Conservation (phyloP, 371 early-diverging fungal genomes). For the Mortierella sp. region DNA sequence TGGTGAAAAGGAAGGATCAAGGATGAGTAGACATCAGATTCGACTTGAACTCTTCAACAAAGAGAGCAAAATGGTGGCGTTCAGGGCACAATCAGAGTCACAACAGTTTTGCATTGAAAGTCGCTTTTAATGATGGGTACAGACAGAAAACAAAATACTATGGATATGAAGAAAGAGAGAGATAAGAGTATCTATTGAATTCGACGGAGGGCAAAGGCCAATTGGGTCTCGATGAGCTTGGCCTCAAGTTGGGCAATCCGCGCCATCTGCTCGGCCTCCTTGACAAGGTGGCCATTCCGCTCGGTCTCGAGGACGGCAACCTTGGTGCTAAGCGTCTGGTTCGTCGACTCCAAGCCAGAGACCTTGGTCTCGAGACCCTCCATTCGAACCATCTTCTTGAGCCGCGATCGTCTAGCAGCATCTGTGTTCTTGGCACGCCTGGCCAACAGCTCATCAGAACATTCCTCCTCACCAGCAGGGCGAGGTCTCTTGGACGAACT, state of each 20-base stretch:
- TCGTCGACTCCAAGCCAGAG: slow-evolving; percentile 83
- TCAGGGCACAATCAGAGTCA: neutral
- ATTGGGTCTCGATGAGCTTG: slow-evolving; percentile 79
- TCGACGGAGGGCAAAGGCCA: slow-evolving; percentile 59
- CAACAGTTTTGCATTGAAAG: neutral
- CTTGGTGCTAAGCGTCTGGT: slow-evolving; percentile 71
- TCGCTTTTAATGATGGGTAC: no score
- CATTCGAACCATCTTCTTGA: slow-evolving; percentile 87
- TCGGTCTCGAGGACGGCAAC: slow-evolving; percentile 84
- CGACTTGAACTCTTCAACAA: neutral
- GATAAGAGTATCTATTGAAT: neutral
- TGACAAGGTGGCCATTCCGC: slow-evolving; percentile 69
- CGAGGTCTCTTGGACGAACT: slow-evolving; percentile 15
- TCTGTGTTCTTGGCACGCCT: slow-evolving; percentile 94
- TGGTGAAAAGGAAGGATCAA: neutral
- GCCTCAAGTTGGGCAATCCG: slow-evolving; percentile 77
- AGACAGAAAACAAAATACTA: neutral
- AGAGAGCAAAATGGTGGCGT: slow-evolving; percentile 2
- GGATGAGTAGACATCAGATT: neutral
- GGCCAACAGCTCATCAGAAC: slow-evolving; percentile 71
- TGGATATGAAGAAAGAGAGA: neutral
- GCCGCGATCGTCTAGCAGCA: slow-evolving; percentile 94
- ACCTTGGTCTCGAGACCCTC: slow-evolving; percentile 87
- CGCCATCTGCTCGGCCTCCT: slow-evolving; percentile 77
- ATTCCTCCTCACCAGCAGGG: slow-evolving; percentile 44